A percentile compares a stretch with the other conserved stretches of the same genome.
These are phyloP conservation scores for Lepidium didymum DNA, from an alignment of 345 rosid species.

Conservation along the genomic window DNA sequence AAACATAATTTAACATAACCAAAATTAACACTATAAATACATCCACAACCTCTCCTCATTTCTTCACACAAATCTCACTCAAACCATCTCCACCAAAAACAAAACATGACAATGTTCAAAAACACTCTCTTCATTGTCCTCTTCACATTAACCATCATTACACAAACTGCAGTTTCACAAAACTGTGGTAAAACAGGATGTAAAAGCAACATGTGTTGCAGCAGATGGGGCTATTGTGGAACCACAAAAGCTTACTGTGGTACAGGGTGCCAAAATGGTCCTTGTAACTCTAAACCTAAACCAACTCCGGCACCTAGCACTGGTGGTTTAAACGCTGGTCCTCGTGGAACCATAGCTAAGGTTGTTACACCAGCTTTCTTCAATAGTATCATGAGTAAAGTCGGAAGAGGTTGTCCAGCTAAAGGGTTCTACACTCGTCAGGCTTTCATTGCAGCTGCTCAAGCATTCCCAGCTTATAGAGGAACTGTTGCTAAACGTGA, in stretches of 20 bases:
- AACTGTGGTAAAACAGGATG: conserved; percentile 24
- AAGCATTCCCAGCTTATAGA: conserved; percentile 23
- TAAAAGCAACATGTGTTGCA: conserved; percentile 27
- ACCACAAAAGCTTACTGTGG: conserved; percentile 24
- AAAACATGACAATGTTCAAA: conserved; percentile 9
- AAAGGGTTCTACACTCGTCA: conserved; percentile 43
- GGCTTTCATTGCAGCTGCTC: conserved; percentile 26
- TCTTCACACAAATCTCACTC: conserved; percentile 8
- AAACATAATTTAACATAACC: not conserved
- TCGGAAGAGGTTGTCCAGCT: conserved; percentile 33
- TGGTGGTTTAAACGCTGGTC: conserved; percentile 22
- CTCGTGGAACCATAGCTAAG: conserved; percentile 30
- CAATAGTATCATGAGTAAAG: conserved; percentile 34
- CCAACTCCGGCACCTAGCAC: conserved; percentile 23
- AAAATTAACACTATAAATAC: conserved; percentile 14
- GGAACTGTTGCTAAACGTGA: conserved; percentile 45
- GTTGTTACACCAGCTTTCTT: conserved; percentile 44
- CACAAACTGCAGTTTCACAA: conserved; percentile 21
- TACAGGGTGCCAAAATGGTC: conserved; percentile 28
- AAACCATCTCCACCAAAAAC: not conserved
- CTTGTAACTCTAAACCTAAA: conserved; percentile 17
- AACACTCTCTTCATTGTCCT: conserved; percentile 11
- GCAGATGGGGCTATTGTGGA: conserved; percentile 30
- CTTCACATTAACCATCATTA: conserved; percentile 7
- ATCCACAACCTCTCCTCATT: not conserved